Conservation (phyloP, 106 monocot genomes). For the Apostasia ramifera region DNA sequence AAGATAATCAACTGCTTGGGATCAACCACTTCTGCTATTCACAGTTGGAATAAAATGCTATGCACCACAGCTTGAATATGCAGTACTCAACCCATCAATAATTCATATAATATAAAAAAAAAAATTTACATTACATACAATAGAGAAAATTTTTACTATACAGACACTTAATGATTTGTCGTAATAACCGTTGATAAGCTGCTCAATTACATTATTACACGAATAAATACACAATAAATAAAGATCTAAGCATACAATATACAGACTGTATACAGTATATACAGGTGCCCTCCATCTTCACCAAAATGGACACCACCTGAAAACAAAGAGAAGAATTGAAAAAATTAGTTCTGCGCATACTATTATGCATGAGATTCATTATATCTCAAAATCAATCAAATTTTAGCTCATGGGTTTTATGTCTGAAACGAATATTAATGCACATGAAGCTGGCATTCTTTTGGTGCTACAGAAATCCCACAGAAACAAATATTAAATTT, state of each 20-base stretch:
- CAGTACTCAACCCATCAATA: too few relatives aligned
- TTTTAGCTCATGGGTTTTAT: not conserved
- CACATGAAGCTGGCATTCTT: not conserved
- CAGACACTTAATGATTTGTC: too few relatives aligned
- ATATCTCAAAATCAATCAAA: not conserved
- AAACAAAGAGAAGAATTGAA: not conserved
- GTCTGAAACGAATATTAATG: not conserved
- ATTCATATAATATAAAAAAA: too few relatives aligned
- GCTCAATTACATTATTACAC: not conserved
- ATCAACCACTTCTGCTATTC: too few relatives aligned
- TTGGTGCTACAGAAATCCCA: not conserved
- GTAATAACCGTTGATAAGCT: too few relatives aligned
- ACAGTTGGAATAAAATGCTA: too few relatives aligned
- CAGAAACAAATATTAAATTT: not conserved
- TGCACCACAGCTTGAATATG: too few relatives aligned
- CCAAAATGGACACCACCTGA: slow-evolving; percentile 99
- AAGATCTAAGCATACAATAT: not conserved
- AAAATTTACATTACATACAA: too few relatives aligned
- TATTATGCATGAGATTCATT: too few relatives aligned
- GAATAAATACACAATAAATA: not conserved
- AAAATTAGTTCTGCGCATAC: too few relatives aligned
- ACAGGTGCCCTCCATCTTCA: slow-evolving; percentile 33
- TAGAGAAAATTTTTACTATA: too few relatives aligned
- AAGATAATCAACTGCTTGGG: too few relatives aligned
- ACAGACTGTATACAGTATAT: slow-evolving; percentile 47